Percentiles rank a stretch among this genome's conserved stretches.
phyloP scores from a whole-genome alignment of 2,329 filamentous ascomycete genomes.

The Talaromyces sp. region DNA sequence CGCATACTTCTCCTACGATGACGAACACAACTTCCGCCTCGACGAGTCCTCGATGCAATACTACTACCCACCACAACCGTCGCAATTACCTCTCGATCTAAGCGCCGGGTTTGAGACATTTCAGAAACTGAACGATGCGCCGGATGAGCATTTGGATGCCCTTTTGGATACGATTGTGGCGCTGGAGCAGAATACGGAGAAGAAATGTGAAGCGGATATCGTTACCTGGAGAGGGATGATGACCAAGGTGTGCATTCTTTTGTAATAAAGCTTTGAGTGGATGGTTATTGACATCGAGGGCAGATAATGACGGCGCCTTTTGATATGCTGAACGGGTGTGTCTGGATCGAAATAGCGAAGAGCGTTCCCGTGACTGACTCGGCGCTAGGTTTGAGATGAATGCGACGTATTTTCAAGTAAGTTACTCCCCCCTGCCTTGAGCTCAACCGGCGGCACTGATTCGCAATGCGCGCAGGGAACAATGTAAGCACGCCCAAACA shows the following conservation, averaged over 20 bases:
- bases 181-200: conserved; percentile 65
- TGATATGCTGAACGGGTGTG: conserved; percentile 72
- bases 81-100: conserved; percentile 66
- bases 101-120: conserved; percentile 79
- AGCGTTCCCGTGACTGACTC: conserved; percentile 18
- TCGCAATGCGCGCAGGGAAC: conserved; percentile 44
- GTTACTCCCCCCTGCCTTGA: conserved; percentile 11
- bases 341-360: conserved; percentile 20
- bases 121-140: conserved; percentile 72
- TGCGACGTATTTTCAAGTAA: conserved; percentile 81
- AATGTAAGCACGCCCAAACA: conserved; percentile 43
- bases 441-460: conserved; percentile 20
- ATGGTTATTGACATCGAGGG: neutral
- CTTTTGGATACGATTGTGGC: conserved; percentile 71
- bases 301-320: conserved; percentile 84
- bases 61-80: conserved; percentile 76
- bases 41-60: conserved; percentile 79
- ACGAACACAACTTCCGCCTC: conserved; percentile 69
- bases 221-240: conserved; percentile 98
- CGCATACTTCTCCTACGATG: conserved; percentile 87
- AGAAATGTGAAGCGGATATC: conserved; percentile 69
- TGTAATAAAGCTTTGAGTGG: neutral
- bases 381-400: conserved; percentile 86
- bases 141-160: conserved; percentile 84
- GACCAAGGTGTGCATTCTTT: conserved; percentile 69